Evolutionary conservation across 2,329 filamentous ascomycete species (phyloP).

Genomic region (Neonectria neomacrospora): DNA sequence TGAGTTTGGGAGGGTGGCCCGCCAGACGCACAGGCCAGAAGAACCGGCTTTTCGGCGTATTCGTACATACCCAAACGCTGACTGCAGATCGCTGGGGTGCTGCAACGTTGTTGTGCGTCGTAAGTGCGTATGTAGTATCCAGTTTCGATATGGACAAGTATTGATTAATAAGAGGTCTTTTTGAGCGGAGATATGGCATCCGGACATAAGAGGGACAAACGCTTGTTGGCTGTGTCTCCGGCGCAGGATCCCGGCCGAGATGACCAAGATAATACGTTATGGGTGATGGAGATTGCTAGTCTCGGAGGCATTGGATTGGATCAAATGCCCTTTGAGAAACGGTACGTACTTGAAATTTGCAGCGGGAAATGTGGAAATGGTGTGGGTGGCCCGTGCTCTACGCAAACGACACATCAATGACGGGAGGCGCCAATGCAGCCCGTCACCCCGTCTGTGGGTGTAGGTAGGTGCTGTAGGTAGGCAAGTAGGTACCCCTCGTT

Average conservation of each 20-base stretch:
- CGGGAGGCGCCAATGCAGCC: constrained; percentile 12
- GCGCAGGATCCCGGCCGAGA: constrained; percentile 8
- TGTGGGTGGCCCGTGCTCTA: constrained; percentile 11
- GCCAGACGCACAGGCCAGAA: constrained; percentile 15
- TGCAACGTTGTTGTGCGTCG: background rate
- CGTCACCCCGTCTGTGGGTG: background rate
- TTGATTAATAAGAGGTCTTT: background rate
- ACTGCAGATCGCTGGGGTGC: background rate
- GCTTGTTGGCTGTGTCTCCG: constrained; percentile 9
- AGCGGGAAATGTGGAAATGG: constrained; percentile 22
- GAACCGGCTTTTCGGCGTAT: constrained; percentile 7
- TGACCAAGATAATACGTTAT: constrained; percentile 4
- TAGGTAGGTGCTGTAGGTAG: constrained; percentile 3
- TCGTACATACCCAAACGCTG: constrained; percentile 2
- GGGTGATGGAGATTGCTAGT: constrained; percentile 2
- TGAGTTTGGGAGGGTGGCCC: constrained; percentile 16
- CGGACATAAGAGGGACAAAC: background rate
- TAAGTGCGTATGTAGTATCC: too few relatives aligned
- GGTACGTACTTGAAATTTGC: constrained; percentile 11
- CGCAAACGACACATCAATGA: constrained; percentile 9
- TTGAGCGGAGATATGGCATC: background rate
- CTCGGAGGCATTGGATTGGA: background rate
- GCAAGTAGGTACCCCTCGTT: constrained; percentile 20
- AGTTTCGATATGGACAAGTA: background rate
- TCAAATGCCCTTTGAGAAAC: constrained; percentile 2